phyloP scores from a whole-genome alignment of 2,329 filamentous ascomycete genomes.

The Ceratocystis variospora region DNA sequence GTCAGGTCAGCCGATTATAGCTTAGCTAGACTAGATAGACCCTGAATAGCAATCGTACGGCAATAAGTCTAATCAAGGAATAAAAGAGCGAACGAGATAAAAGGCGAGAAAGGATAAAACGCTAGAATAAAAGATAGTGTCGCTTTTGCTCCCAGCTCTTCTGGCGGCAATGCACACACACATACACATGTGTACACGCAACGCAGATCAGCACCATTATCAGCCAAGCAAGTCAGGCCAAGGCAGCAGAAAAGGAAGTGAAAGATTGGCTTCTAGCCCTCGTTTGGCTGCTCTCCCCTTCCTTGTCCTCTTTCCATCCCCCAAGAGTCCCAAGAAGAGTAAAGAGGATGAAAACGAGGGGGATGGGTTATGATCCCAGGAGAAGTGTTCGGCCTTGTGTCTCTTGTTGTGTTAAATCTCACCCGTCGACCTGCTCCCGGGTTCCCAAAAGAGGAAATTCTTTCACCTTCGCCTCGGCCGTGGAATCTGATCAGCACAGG shows the following conservation, averaged over 20 bases:
- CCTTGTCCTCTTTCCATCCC: background rate
- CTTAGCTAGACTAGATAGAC: too few species aligned
- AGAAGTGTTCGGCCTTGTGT: background rate
- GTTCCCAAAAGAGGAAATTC: slow-evolving; percentile 2
- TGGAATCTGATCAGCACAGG: too few species aligned
- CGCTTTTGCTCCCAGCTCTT: background rate
- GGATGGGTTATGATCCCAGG: background rate
- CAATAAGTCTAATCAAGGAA: background rate
- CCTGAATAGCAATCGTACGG: background rate
- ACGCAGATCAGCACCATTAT: background rate
- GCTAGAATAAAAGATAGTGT: background rate
- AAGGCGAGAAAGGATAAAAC: background rate
- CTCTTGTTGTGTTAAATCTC: background rate
- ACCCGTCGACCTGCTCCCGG: background rate
- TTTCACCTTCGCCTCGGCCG: background rate
- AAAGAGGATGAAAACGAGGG: background rate
- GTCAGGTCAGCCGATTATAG: background rate
- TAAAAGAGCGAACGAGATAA: background rate
- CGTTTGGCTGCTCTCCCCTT: background rate
- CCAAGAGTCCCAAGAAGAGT: slow-evolving; percentile 1
- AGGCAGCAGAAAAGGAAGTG: background rate
- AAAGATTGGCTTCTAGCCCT: slow-evolving; percentile 4
- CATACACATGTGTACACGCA: background rate
- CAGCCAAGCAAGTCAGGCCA: background rate
- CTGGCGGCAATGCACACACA: background rate